These are phyloP conservation scores for Thuja plicata DNA, from an alignment of 83 land plant species.

Conservation along the genomic window DNA sequence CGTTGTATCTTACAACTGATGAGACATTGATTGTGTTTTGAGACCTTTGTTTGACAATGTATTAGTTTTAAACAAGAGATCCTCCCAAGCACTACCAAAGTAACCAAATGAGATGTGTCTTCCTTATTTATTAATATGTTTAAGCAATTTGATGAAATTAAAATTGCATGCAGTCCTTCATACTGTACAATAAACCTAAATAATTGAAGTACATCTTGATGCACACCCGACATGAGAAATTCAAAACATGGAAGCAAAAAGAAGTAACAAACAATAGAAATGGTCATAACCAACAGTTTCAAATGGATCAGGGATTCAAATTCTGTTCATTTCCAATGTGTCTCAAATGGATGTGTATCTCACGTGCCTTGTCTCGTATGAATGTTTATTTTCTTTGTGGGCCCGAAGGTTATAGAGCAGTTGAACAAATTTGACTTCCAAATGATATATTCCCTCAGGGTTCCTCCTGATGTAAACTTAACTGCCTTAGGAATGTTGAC, in stretches of 20 bases:
- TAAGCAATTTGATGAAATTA: not conserved
- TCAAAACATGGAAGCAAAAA: not conserved
- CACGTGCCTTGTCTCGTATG: not conserved
- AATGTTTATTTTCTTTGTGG: not conserved
- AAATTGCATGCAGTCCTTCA: not conserved
- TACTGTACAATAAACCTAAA: not conserved
- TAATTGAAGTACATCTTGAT: not conserved
- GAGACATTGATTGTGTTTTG: not conserved
- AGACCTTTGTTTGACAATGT: not conserved
- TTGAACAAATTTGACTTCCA: not conserved
- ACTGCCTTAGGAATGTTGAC: not conserved
- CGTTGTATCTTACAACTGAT: not conserved
- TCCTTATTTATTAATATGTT: not conserved
- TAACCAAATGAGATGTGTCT: not conserved
- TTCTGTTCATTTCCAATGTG: not conserved
- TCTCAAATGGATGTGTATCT: not conserved
- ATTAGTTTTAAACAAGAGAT: not conserved
- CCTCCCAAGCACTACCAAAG: not conserved
- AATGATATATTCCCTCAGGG: not conserved
- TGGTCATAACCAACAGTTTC: not conserved
- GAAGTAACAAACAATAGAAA: not conserved
- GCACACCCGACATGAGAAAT: not conserved
- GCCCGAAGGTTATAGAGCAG: not conserved
- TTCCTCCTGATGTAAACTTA: not conserved
- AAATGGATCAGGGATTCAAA: not conserved